phyloP scores from a whole-genome alignment of 305 asterid species.

The Lippia alba region DNA sequence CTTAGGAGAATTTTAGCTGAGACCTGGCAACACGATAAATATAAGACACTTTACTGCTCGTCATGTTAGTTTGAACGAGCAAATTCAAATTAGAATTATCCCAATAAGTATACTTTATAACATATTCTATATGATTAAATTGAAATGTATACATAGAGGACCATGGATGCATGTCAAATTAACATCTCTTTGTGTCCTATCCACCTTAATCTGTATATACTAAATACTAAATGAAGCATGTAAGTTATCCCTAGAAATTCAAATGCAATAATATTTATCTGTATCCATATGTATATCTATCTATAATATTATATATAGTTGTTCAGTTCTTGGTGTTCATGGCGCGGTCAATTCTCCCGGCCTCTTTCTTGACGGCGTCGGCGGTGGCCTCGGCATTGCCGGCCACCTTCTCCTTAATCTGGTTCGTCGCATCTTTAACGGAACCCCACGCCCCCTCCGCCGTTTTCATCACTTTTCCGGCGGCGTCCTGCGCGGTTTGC shows the following conservation, averaged over 20 bases:
- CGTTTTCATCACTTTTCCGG: constrained; percentile 45
- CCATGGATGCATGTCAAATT: neutral
- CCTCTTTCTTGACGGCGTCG: constrained; percentile 39
- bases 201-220: neutral
- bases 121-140: too few species aligned
- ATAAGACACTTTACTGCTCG: too few species aligned
- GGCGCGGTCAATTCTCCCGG: constrained; percentile 37
- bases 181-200: neutral
- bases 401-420: constrained; percentile 52
- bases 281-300: too few species aligned
- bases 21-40: too few species aligned
- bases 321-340: constrained; percentile 35
- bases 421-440: constrained; percentile 49
- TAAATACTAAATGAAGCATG: neutral
- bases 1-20: too few species aligned
- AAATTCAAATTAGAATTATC: too few species aligned
- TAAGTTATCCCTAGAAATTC: constrained; percentile 15
- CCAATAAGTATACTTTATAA: too few species aligned
- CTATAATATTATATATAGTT: neutral
- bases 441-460: constrained; percentile 51
- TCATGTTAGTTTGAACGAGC: too few species aligned
- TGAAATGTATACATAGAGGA: neutral
- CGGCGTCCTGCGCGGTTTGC: constrained; percentile 39
- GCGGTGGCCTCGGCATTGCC: constrained; percentile 53
- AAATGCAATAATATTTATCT: neutral